Base-by-base conservation (phyloP, 1,284 basidiomycete species). In the Tylopilus sp. region DNA sequence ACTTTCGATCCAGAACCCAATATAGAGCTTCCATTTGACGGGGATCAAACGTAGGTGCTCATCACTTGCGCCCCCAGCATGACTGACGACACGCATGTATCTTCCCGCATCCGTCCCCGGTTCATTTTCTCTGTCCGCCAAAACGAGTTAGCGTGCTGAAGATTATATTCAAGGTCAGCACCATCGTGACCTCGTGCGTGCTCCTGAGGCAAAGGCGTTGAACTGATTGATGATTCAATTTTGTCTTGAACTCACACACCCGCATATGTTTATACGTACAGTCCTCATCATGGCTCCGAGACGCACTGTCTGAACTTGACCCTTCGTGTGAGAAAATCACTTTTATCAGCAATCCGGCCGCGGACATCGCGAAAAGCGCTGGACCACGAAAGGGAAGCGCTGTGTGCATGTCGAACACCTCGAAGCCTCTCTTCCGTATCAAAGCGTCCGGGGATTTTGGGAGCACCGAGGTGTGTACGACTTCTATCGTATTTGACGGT, bases 251-350 rank as follows among this genome's bases (percentile, higher is more conserved):
- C 37, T 29, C 15, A 46, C 17, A 18, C n/a, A 18, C 43, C 28
- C 21, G 29, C 21, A 21, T 20, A 20, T 38, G 46, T 47, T 30
- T 31, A 36, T 24, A 46, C 33, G 43, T 33, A 34, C 39, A 57
- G 54, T 57, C 51, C 30, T 94, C 92, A 11, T 91, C 86, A 7
- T 94, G 91, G 90, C 82, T 96, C 36, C 83, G 88, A 42, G 91
- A 94, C 56, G 92, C 93, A 0, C 77, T 96, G n/a, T 83, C 85
- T 14, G 93, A 95, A 64, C 75, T 95, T 14, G 92, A 94, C 57
- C 78, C 89, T 9, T 85, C 88, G 0, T 91, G 86, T 61, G 83
- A 89, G 37, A 87, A 83, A 53, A 74, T 96, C 18, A 88, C 87
- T 0, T 83, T 96, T 64, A 80, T 88, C n/a, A 82, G 85, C 33